Evolutionary conservation across 2,329 filamentous ascomycete species (phyloP), one percentile per base, ranked within the genome.

Genomic region (Stagonosporopsis tanaceti): DNA sequence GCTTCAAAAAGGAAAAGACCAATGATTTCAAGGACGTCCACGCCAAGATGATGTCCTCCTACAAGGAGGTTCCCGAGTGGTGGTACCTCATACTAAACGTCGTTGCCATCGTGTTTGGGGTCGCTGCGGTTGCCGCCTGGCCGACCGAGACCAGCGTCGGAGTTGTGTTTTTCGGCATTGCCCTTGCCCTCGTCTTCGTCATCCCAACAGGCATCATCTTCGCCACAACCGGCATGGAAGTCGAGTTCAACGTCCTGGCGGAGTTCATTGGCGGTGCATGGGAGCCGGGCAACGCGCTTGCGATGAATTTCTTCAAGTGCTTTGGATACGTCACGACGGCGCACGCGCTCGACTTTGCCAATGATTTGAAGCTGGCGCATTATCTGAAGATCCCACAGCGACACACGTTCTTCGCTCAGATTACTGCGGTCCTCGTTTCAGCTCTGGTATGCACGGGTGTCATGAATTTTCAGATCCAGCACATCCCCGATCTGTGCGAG

Each of bases 361-460:
- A 61, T 14, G 67, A 70, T 45, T 51, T 69, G 22, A 70, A 68
- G 51, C 48, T 70, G 45, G 65, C 75, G 7, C 76, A 78, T 53
- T 87, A 87, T 70, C 80, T 85, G 75, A 87, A 87, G 76, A 85
- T 88, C 17, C 85, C 86, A 5, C 86, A 86, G 0, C 81, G 83
- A 11, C 81, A 86, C 28, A 84, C 85, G 3, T 88, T 88, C 63
- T 74, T 78, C 22, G 85, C 84, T 1, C 85, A 88, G 71, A 84
- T 87, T 67, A 75, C 83, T 9, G 84, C 85, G 32, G 87, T 84
- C 2, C 75, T 87, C 20, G 72, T 85, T 20, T 82, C 81, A 45
- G 84, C 80, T 1, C 76, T 85, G 42, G 79, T 84, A 39, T 82
- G 80, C 59, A 79, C 81, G 3, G 81, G 79, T 14, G 79, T 85